Percentiles rank a stretch among this genome's conserved stretches.
Conservation (phyloP, 805 yeast species). For the Starmerella geochares region DNA sequence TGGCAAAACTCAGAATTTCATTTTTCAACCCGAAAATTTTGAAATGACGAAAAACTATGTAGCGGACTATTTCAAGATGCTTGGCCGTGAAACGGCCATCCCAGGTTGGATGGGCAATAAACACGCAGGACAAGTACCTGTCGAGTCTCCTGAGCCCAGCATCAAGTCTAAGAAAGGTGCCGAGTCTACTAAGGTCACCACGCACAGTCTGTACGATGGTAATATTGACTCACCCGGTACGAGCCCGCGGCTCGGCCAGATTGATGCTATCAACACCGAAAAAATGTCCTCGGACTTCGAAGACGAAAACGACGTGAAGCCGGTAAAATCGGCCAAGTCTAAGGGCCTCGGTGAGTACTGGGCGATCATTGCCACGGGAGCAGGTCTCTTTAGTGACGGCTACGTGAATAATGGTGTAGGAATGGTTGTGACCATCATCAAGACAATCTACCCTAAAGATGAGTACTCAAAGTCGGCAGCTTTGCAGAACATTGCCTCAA, state of each 20-base stretch:
- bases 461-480: conserved; percentile 53
- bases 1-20: background rate
- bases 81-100: conserved; percentile 16
- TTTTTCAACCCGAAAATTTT: background rate
- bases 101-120: conserved; percentile 17
- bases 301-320: background rate
- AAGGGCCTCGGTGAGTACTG: conserved; percentile 36
- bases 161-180: conserved; percentile 1
- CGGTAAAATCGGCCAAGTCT: background rate
- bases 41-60: conserved; percentile 1
- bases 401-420: conserved; percentile 78
- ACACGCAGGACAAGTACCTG: background rate
- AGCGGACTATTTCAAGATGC: conserved; percentile 9
- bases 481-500: conserved; percentile 67
- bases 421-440: conserved; percentile 62
- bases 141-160: background rate
- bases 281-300: background rate
- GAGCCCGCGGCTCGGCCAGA: background rate
- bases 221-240: background rate
- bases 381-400: conserved; percentile 90
- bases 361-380: conserved; percentile 77
- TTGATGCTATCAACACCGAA: background rate
- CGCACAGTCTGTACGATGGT: background rate
- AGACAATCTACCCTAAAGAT: conserved; percentile 52
- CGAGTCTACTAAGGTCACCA: background rate